Base-by-base conservation (phyloP, 352 stramenopile species). In the Saprolegnia diclina region DNA sequence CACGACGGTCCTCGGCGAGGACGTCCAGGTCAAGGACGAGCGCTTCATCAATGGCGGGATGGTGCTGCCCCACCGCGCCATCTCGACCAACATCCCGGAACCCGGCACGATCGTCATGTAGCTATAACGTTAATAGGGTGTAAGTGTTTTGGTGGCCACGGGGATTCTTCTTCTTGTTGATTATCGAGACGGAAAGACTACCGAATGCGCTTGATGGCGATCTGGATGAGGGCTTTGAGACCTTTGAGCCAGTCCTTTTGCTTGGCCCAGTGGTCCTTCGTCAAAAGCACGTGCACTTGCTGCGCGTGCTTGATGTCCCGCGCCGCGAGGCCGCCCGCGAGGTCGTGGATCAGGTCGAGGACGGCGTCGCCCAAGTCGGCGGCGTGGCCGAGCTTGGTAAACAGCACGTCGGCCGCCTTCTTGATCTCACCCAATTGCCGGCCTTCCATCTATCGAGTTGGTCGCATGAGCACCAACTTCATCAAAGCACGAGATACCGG, bases 161-260 rank as follows among this genome's bases (percentile, higher is more conserved):
- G n/a, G n/a, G n/a, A n/a, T n/a, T n/a, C n/a, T 29, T 54, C 46
- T 29, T 54, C 2, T 29, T 29, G 24, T 29, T 54, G 29, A 35
- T 35, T 29, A 5, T 29, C 10, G 35, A n/a, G 24, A 59, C n/a
- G n/a, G n/a, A 4, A 21, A 11, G 11, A 21, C 35, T 59, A 59
- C 35, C 52, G 52, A 59, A 59, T 59, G 16, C 85, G 84, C 79
- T 95, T 95, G 78, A 90, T 89, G 57, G 82, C 92, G 65, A 99
- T 92, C 74, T 98, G 94, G 73, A 98, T 92, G 71, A 98, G 81
- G 72, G 90, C 93, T 76, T 99, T 99, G 78, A 98, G 83, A 18
- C 94, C 95, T 73, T 97, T 97, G 64, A 98, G 88, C 95, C 95
- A 99, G 84, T 98, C 96, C 80, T 98, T 98, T 82, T 99, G 94